A percentile compares a stretch with the other conserved stretches of the same genome.
Conservation (phyloP, 2,329 filamentous ascomycete species). For the Raffaelea ambrosiae region DNA sequence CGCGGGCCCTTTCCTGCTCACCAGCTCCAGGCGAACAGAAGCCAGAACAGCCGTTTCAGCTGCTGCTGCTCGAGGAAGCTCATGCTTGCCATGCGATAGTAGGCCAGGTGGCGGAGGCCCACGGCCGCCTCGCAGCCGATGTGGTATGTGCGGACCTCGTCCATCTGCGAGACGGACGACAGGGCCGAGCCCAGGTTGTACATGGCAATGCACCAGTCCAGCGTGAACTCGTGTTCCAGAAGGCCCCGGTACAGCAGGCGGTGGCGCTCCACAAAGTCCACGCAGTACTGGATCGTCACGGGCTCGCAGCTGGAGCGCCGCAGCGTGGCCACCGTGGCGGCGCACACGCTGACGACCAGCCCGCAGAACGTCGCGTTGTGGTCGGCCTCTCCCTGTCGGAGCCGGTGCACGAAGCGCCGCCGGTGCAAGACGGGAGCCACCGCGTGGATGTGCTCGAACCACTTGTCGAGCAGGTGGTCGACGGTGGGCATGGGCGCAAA, state of each 20-base stretch:
- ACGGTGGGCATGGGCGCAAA: constrained; percentile 10
- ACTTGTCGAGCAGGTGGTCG: constrained; percentile 20
- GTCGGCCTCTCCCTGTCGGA: constrained; percentile 17
- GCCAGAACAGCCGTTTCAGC: constrained; percentile 24
- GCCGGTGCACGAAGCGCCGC: constrained; percentile 20
- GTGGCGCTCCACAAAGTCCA: constrained; percentile 20
- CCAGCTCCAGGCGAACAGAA: constrained; percentile 20
- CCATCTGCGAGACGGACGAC: constrained; percentile 7
- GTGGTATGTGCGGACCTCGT: constrained; percentile 9
- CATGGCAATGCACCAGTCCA: constrained; percentile 27
- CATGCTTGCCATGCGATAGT: constrained; percentile 17
- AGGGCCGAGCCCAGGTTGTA: constrained; percentile 24
- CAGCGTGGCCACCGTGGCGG: constrained; percentile 23
- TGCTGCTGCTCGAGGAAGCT: constrained; percentile 21
- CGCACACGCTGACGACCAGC: constrained; percentile 25
- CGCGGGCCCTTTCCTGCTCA: too few relatives aligned
- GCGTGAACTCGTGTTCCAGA: constrained; percentile 14
- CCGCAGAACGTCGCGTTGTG: constrained; percentile 21
- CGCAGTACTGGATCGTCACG: constrained; percentile 17
- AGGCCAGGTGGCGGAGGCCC: constrained; percentile 21
- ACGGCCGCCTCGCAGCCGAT: constrained; percentile 17
- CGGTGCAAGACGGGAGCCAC: constrained; percentile 24
- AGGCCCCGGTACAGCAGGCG: constrained; percentile 14
- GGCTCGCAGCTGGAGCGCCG: constrained; percentile 17
- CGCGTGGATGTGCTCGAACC: constrained; percentile 27